Evolutionary conservation across 2,329 filamentous ascomycete genomes (phyloP).

Genomic region (Cordyceps tenuipes): DNA sequence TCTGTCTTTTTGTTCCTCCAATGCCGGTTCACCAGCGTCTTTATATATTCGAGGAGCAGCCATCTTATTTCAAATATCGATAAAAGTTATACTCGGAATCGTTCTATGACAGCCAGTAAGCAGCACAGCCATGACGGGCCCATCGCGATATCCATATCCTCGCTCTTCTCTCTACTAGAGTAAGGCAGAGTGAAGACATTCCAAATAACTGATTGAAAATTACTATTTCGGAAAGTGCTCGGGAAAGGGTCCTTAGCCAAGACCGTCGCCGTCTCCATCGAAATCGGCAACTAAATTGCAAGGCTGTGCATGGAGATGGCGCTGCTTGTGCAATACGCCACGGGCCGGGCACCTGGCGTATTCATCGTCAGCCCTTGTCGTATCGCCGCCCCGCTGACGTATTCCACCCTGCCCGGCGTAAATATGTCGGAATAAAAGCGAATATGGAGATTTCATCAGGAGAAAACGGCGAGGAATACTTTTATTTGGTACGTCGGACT

Average conservation of each 20-base stretch:
- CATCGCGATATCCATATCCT: neutral
- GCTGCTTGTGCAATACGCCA: neutral
- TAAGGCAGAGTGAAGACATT: neutral
- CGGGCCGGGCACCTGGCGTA: neutral
- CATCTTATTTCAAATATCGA: neutral
- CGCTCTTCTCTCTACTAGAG: neutral
- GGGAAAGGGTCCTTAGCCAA: neutral
- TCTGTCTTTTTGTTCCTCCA: neutral
- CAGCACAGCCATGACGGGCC: neutral
- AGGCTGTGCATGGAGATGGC: neutral
- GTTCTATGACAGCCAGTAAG: neutral
- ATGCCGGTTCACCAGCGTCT: neutral
- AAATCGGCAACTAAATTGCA: neutral
- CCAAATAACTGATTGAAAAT: neutral
- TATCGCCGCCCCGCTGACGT: conserved; percentile 4
- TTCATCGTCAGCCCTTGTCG: neutral
- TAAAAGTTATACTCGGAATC: too few relatives aligned
- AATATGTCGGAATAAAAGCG: too few relatives aligned
- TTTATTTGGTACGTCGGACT: too few relatives aligned
- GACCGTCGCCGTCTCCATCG: neutral
- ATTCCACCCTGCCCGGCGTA: neutral
- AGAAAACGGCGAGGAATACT: too few relatives aligned
- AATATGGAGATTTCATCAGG: too few relatives aligned
- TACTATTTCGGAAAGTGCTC: neutral
- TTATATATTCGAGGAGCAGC: neutral